phyloP scores from a whole-genome alignment of 805 yeast species.

The Starmerella gropengiesseri region DNA sequence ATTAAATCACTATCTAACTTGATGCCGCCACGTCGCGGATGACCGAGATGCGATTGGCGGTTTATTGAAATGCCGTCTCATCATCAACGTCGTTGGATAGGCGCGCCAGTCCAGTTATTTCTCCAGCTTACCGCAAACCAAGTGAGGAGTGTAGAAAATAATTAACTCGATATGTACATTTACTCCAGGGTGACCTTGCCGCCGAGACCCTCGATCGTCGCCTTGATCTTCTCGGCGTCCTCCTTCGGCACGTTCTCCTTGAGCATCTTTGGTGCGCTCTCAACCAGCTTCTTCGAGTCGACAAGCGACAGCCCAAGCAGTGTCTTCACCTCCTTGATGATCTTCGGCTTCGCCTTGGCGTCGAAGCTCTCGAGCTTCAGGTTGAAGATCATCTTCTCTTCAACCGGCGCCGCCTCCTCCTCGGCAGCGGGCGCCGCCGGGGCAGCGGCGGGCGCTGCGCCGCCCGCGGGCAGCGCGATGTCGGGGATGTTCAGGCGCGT shows the following conservation, averaged over 20 bases:
- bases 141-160: no score
- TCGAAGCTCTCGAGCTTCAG: slow-evolving; percentile 89
- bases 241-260: slow-evolving; percentile 95
- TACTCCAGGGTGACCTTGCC: slow-evolving; percentile 87
- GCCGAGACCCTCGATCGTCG: slow-evolving; percentile 85
- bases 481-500: slow-evolving; percentile 85
- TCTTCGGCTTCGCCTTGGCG: slow-evolving; percentile 90
- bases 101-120: no score
- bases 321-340: slow-evolving; percentile 92
- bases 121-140: no score
- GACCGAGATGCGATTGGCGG: no score
- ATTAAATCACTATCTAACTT: no score
- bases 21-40: no score
- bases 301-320: slow-evolving; percentile 85
- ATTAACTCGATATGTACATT: slow-evolving; percentile 22
- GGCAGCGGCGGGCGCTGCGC: slow-evolving; percentile 48
- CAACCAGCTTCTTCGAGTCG: slow-evolving; percentile 96
- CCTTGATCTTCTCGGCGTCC: slow-evolving; percentile 94
- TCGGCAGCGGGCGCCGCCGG: slow-evolving; percentile 56
- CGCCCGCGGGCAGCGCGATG: slow-evolving; percentile 71
- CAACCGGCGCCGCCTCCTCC: slow-evolving; percentile 68
- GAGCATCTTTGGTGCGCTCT: slow-evolving; percentile 89
- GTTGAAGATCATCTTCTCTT: slow-evolving; percentile 87
- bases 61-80: no score
- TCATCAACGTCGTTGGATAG: no score